Conservation (phyloP, 352 stramenopile genomes). For the Stephanocyclus meneghinianus region DNA sequence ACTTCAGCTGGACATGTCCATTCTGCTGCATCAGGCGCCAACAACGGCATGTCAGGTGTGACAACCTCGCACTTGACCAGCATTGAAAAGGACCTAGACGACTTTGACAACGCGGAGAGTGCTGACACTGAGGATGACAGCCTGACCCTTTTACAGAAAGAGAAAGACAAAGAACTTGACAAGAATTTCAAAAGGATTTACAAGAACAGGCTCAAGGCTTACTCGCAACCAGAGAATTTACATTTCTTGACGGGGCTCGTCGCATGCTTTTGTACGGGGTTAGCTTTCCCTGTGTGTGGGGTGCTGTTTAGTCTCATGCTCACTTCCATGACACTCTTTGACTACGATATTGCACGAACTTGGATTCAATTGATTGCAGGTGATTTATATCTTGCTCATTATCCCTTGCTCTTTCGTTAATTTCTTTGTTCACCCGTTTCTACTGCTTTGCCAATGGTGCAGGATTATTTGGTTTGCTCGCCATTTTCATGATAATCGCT, state of each 20-base stretch:
- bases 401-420: neutral
- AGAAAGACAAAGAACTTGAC: slow-evolving; percentile 22
- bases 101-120: neutral
- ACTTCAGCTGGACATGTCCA: neutral
- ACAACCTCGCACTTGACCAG: neutral
- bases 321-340: slow-evolving; percentile 21
- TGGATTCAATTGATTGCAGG: neutral
- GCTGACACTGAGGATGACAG: neutral
- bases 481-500: slow-evolving; percentile 22
- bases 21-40: neutral
- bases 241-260: slow-evolving; percentile 28
- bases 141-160: neutral
- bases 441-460: neutral
- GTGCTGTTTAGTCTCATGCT: slow-evolving; percentile 38
- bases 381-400: neutral
- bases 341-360: neutral
- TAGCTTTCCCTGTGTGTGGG: slow-evolving; percentile 27
- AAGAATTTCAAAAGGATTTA: slow-evolving; percentile 36
- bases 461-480: slow-evolving; percentile 15
- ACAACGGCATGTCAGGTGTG: slow-evolving; percentile 3
- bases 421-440: no score
- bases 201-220: slow-evolving; percentile 39
- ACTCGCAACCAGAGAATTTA: slow-evolving; percentile 23
- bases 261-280: slow-evolving; percentile 23
- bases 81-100: slow-evolving; percentile 11